Base-by-base conservation (phyloP, 192 early-diverging fungal species). In the Backusella luteola region DNA sequence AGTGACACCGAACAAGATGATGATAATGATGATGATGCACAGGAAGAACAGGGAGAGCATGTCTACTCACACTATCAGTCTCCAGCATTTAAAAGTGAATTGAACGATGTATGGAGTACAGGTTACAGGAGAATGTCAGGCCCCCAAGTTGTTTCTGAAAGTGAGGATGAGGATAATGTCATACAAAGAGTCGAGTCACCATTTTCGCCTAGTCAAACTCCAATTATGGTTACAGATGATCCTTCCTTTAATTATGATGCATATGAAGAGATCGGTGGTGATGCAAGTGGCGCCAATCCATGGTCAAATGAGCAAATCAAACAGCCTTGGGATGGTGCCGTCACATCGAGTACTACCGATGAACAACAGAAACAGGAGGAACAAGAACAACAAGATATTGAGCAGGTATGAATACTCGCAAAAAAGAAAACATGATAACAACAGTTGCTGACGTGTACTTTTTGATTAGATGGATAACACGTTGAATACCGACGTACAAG, bases 181-280 rank as follows among this genome's bases (percentile, higher is more conserved):
- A 23, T 46, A 19, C 70, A 19, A 6, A 14, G 26, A 19, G 29
- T 73, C 8, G 72, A 8, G 19, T n/a, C 34, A 21, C 36, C 8
- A 21, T 32, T 15, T 44, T 29, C 23, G 34, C 35, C 23, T 49
- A 29, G 23, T 17, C 12, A 67, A 6, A 23, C 17, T 34, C 11
- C 19, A 23, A 19, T 42, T 21, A 17, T 11, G 32, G 69, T 8
- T 8, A 32, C 11, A 2, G 46, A 38, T 21, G 77, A 35, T 14
- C 44, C 67, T 3, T 29, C 53, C 1, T 49, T 68, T 63, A 56
- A 70, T 14, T 38, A 32, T 11, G 76, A 74, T 6, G 75, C 73
- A 12, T 88, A 87, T 77, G 84, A 85, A 26, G 84, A 88, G 56
- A 87, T 87, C 73, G 78, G 73, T 21, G 86, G 71, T 15, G 78